Evolutionary conservation across 2,329 filamentous ascomycete species (phyloP).

Genomic region (Ophiostoma novo-ulmi): DNA sequence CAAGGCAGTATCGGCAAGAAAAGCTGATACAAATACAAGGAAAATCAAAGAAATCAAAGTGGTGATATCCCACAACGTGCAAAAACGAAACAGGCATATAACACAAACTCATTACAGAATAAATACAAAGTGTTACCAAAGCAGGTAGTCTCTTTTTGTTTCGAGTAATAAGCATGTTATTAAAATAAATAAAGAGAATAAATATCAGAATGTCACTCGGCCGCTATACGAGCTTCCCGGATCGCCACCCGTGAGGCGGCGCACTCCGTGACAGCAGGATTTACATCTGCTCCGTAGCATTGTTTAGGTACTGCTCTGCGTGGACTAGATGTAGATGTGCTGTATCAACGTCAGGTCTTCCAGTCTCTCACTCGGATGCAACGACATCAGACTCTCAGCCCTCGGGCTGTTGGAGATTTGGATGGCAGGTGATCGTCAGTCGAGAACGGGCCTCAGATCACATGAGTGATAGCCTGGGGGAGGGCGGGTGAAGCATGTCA

Average conservation of each 20-base stretch:
- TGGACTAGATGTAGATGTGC: not conserved
- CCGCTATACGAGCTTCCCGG: not conserved
- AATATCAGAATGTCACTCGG: not conserved
- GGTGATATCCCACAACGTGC: too few relatives aligned
- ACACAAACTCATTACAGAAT: too few relatives aligned
- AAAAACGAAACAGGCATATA: too few relatives aligned
- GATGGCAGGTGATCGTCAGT: not conserved
- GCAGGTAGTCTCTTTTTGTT: too few relatives aligned
- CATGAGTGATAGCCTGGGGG: slow-evolving; percentile 3
- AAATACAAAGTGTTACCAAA: too few relatives aligned
- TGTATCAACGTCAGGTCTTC: not conserved
- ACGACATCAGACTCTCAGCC: too few relatives aligned
- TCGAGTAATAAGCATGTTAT: too few relatives aligned
- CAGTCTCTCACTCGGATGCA: too few relatives aligned
- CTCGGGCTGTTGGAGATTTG: not conserved
- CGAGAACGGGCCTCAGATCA: not conserved
- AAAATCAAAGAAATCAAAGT: too few relatives aligned
- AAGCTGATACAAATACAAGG: not conserved
- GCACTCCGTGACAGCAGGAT: not conserved
- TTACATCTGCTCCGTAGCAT: not conserved
- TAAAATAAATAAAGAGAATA: too few relatives aligned
- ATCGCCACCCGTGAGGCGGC: not conserved
- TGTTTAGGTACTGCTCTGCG: not conserved
- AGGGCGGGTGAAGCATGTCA: not conserved
- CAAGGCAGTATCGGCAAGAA: not conserved